Conservation (phyloP, 2,329 filamentous ascomycete species). For the Trichoderma sp. region DNA sequence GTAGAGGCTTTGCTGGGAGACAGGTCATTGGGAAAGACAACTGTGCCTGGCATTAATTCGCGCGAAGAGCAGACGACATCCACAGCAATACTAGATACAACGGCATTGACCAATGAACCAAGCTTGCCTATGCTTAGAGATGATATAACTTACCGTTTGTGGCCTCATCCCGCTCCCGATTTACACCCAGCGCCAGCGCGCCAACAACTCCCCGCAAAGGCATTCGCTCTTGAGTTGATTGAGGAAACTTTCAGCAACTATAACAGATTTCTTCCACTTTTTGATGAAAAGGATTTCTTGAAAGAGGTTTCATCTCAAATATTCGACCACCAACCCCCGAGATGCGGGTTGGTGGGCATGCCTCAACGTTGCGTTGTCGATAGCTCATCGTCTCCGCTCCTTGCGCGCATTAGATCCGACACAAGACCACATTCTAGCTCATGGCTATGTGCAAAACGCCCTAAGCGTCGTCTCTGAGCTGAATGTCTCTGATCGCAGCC, state of each 20-base stretch:
- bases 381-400: slow-evolving; percentile 21
- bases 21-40: neutral
- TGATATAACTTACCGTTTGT: neutral
- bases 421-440: slow-evolving; percentile 1
- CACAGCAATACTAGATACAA: neutral
- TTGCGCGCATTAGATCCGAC: slow-evolving; percentile 7
- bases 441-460: slow-evolving; percentile 14
- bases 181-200: neutral
- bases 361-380: slow-evolving; percentile 19
- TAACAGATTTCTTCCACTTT: slow-evolving; percentile 13
- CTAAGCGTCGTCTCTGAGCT: slow-evolving; percentile 13
- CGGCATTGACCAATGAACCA: neutral
- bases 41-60: neutral
- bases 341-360: slow-evolving; percentile 20
- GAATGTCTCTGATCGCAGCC: slow-evolving; percentile 8
- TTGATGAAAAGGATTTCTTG: slow-evolving; percentile 17
- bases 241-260: slow-evolving; percentile 14
- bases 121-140: neutral
- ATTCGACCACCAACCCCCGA: neutral
- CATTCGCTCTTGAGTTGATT: slow-evolving; percentile 3
- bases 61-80: neutral
- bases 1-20: slow-evolving; percentile 16
- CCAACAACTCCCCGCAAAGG: slow-evolving; percentile 3
- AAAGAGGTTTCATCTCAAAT: slow-evolving; percentile 18
- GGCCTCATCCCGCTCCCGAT: slow-evolving; percentile 7